These are phyloP conservation scores for Acanthamoeba lenticulata DNA, from an alignment of 208 protist genomes.

Conservation along the genomic window DNA sequence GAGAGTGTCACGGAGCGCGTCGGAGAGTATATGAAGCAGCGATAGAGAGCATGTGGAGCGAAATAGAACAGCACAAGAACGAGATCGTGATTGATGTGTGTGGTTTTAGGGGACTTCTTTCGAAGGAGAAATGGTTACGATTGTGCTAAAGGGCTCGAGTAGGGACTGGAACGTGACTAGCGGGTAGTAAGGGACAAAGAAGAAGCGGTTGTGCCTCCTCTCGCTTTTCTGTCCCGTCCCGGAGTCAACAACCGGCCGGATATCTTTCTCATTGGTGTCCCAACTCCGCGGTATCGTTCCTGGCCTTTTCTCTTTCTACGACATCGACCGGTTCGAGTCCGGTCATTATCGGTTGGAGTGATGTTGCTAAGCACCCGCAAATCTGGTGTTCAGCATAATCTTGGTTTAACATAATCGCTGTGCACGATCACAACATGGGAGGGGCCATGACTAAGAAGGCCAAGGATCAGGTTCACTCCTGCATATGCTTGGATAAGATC, in stretches of 20 bases:
- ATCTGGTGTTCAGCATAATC: no score
- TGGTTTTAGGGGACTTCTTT: neutral
- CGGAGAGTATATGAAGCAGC: no score
- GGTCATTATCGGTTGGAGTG: no score
- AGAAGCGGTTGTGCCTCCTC: neutral
- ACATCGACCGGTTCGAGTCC: no score
- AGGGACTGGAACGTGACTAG: neutral
- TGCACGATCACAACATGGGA: slow-evolving; percentile 34
- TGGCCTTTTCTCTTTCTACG: neutral
- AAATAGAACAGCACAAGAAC: neutral
- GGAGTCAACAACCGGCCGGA: no score
- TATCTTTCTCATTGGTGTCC: neutral
- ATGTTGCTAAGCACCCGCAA: no score
- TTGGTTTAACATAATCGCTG: no score
- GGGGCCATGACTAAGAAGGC: slow-evolving; percentile 45
- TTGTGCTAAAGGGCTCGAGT: neutral
- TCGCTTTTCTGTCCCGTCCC: neutral
- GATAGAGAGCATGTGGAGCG: neutral
- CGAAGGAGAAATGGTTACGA: neutral
- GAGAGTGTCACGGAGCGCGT: no score
- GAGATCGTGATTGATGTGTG: neutral
- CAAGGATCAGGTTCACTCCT: neutral
- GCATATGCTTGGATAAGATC: no score
- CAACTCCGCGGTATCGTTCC: neutral
- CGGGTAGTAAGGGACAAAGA: neutral